Conservation (phyloP, 106 monocot genomes). For the Gastrodia elata region DNA sequence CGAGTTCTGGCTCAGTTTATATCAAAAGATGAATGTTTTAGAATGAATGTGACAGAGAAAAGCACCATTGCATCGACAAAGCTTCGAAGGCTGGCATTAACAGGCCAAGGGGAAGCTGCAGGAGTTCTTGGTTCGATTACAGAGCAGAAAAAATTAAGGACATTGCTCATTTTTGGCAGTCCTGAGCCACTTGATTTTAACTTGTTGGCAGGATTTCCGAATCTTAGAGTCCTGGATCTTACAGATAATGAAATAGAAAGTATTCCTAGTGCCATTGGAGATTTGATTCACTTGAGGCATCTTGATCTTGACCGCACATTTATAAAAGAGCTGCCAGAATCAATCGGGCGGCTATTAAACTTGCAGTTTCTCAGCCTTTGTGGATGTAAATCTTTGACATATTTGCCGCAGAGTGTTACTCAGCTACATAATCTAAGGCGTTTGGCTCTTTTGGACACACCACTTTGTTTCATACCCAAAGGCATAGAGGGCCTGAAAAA, state of each 20-base stretch:
- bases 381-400: constrained; percentile 11
- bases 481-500: constrained; percentile 22
- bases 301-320: constrained; percentile 19
- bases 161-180: not conserved
- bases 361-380: constrained; percentile 17
- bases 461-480: constrained; percentile 17
- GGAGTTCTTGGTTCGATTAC: not conserved
- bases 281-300: constrained; percentile 25
- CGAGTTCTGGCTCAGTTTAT: constrained; percentile 23
- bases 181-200: not conserved
- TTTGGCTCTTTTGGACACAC: constrained; percentile 1
- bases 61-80: not conserved
- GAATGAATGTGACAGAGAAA: not conserved
- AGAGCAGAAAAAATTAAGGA: constrained; percentile 12
- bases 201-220: constrained; percentile 2
- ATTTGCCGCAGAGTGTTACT: constrained; percentile 12
- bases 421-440: constrained; percentile 16
- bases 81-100: constrained; percentile 6
- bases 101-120: not conserved
- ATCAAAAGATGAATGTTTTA: constrained; percentile 10
- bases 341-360: constrained; percentile 23
- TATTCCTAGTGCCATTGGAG: constrained; percentile 18
- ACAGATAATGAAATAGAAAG: constrained; percentile 1
- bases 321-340: constrained; percentile 22
- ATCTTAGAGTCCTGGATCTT: constrained; percentile 23